Base-by-base conservation (phyloP, 2,329 filamentous ascomycete species). In the Bipolaris gigantea region DNA sequence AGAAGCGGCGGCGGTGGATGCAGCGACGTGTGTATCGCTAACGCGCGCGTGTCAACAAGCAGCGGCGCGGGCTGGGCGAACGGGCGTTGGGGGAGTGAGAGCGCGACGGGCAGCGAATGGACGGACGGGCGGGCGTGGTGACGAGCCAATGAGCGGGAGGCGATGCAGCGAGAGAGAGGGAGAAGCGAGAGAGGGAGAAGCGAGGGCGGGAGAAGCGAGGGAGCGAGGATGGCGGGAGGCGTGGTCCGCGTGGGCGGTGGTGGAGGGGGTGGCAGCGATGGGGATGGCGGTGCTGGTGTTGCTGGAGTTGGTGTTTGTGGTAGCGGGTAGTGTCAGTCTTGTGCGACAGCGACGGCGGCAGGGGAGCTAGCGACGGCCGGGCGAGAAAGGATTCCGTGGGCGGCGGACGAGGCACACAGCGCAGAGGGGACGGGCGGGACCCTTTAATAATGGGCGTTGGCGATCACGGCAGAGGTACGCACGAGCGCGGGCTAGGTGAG, bases 401-500 rank as follows among this genome's bases (percentile, higher is more conserved):
- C 18, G 19, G 41, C 39, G 27, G 21, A 32, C 13, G 30, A 33
- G 13, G 42, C 32, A 48, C 45, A 16, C 27, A 41, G 23, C 30
- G 36, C 16, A 27, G 52, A 27, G 55, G 48, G 46, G 43, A 34
- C 44, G 43, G 36, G 53, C 38, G 33, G 13, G 52, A 49, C 38
- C 30, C 51, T 60, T 63, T 66, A 65, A 64, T 55, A 66, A 59
- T 56, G 53, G 46, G 39, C 27, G 47, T 40, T 46, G 49, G 33
- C 40, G 53, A 57, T 53, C 41, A 50, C 57, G 50, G 56, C 44
- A 47, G 55, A 48, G 55, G 55, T 55, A 57, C 36, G 59, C 53
- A 50, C 56, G 38, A 43, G 56, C 39, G 38, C 47, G 33, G 54
- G 34, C 50, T 39, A 25, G 53, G 46, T 42, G 50, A 45, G 46